Percentiles rank a stretch among this genome's conserved stretches.
These are phyloP conservation scores for Hyphodiscus sp. DNA, from an alignment of 2,329 filamentous ascomycete genomes.

Conservation along the genomic window DNA sequence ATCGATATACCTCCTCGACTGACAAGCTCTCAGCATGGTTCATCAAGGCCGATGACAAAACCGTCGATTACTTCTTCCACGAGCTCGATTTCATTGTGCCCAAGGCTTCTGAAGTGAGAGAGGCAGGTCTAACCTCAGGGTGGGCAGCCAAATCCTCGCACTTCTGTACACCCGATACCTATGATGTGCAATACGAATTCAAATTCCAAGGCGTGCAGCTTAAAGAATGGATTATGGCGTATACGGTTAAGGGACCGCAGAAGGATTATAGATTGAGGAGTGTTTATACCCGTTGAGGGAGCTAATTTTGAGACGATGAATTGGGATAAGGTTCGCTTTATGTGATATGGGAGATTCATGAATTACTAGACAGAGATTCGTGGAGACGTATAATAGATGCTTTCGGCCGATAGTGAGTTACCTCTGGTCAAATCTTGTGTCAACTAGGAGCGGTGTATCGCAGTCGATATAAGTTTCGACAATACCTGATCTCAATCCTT, in stretches of 20 bases:
- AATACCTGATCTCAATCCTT: too few relatives aligned
- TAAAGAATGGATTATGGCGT: constrained; percentile 51
- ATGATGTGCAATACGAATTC: constrained; percentile 65
- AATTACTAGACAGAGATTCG: too few relatives aligned
- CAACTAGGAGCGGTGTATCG: too few relatives aligned
- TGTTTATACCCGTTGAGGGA: constrained; percentile 35
- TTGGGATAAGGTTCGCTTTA: not conserved
- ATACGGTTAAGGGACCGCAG: constrained; percentile 62
- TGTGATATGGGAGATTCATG: too few relatives aligned
- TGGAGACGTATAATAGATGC: too few relatives aligned
- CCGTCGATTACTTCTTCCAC: constrained; percentile 70
- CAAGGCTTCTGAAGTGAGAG: constrained; percentile 24
- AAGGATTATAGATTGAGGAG: constrained; percentile 64
- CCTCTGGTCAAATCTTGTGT: too few relatives aligned
- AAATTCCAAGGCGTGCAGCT: constrained; percentile 51
- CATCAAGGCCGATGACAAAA: constrained; percentile 52
- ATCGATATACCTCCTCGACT: constrained; percentile 55
- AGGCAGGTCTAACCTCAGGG: not conserved
- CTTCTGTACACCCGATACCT: constrained; percentile 58
- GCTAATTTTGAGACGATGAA: not conserved
- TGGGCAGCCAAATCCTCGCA: constrained; percentile 64
- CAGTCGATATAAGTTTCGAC: too few relatives aligned
- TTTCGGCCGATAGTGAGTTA: too few relatives aligned
- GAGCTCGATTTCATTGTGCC: constrained; percentile 52
- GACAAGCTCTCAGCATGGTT: constrained; percentile 70